phyloP scores from a whole-genome alignment of 2,329 filamentous ascomycete species.

The Aspergillus pseudoterreus region DNA sequence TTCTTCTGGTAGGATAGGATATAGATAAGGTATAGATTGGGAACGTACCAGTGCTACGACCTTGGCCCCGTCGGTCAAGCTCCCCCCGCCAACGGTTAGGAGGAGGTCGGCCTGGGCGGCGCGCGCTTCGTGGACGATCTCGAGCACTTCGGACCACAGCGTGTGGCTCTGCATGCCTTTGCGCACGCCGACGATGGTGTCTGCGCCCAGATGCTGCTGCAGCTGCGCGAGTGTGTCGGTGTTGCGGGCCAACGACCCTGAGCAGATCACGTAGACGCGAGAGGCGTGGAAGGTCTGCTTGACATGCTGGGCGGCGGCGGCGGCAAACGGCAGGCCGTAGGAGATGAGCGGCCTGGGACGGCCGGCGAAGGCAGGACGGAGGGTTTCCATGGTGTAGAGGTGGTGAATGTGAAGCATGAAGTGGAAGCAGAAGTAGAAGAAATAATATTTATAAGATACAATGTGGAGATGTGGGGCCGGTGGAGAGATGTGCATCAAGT shows the following conservation, averaged over 20 bases:
- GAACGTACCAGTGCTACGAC: slow-evolving; percentile 44
- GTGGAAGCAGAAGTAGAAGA: neutral
- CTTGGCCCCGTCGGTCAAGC: slow-evolving; percentile 56
- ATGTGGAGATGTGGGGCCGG: slow-evolving; percentile 10
- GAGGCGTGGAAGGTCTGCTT: slow-evolving; percentile 42
- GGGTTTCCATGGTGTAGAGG: slow-evolving; percentile 22
- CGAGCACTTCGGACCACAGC: slow-evolving; percentile 51
- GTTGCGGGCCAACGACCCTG: slow-evolving; percentile 46
- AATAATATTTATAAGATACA: neutral
- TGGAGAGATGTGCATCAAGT: neutral
- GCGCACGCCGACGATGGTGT: slow-evolving; percentile 40
- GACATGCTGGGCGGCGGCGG: slow-evolving; percentile 46
- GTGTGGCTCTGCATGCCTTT: slow-evolving; percentile 55
- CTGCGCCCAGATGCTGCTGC: slow-evolving; percentile 37
- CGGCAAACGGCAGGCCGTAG: slow-evolving; percentile 46
- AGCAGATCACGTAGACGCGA: slow-evolving; percentile 51
- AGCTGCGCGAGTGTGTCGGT: slow-evolving; percentile 46
- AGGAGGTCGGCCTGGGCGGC: slow-evolving; percentile 45
- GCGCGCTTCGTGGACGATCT: slow-evolving; percentile 43
- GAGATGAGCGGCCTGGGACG: slow-evolving; percentile 42
- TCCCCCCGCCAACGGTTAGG: slow-evolving; percentile 54
- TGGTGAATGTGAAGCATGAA: neutral
- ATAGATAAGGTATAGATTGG: neutral
- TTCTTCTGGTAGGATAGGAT: neutral
- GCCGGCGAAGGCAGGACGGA: slow-evolving; percentile 36